Evolutionary conservation across 2,329 filamentous ascomycete species (phyloP).

Genomic region (Incumbomyces delicatus): DNA sequence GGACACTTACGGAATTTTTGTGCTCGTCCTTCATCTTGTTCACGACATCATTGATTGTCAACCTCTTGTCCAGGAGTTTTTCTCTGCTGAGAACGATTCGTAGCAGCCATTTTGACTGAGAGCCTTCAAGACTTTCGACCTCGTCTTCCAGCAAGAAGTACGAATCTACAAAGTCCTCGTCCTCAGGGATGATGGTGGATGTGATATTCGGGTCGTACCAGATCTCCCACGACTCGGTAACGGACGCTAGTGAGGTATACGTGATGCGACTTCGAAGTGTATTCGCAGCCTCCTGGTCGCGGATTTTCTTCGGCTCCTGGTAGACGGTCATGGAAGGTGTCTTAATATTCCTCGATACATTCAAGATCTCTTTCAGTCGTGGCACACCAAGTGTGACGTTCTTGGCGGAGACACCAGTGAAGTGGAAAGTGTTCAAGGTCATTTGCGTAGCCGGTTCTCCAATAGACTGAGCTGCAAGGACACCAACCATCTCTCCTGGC

Average conservation of each 20-base stretch:
- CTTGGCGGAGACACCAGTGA: slow-evolving; percentile 98
- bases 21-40: slow-evolving; percentile 83
- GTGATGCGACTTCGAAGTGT: slow-evolving; percentile 79
- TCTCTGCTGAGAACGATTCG: slow-evolving; percentile 88
- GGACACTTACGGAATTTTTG: slow-evolving; percentile 72
- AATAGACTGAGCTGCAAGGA: slow-evolving; percentile 94
- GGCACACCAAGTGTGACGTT: slow-evolving; percentile 98
- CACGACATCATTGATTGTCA: slow-evolving; percentile 86
- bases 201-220: slow-evolving; percentile 93
- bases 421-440: slow-evolving; percentile 99
- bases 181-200: slow-evolving; percentile 73
- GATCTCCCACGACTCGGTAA: slow-evolving; percentile 86
- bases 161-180: slow-evolving; percentile 89
- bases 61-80: slow-evolving; percentile 87
- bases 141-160: slow-evolving; percentile 93
- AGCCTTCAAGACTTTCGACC: slow-evolving; percentile 50
- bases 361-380: slow-evolving; percentile 98
- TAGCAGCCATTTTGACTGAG: slow-evolving; percentile 87
- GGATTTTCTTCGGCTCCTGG: slow-evolving; percentile 51
- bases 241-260: slow-evolving; percentile 84
- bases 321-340: slow-evolving; percentile 95
- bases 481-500: slow-evolving; percentile 97
- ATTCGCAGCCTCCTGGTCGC: slow-evolving; percentile 72
- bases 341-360: slow-evolving; percentile 96
- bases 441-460: slow-evolving; percentile 98